Evolutionary conservation across 148 eudicot genomes (phyloP).

Genomic region (Amaranthus cruentus): DNA sequence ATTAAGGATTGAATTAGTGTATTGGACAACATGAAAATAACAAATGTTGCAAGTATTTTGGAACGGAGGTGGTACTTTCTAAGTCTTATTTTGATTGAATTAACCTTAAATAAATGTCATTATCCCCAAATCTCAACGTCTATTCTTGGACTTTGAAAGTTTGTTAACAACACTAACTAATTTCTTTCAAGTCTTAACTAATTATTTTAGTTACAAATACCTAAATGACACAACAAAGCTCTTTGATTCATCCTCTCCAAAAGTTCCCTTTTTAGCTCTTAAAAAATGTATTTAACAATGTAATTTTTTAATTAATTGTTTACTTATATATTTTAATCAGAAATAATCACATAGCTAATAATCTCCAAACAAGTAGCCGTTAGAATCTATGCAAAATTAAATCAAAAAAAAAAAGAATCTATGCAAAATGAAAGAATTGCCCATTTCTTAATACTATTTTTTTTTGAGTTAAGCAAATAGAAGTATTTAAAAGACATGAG

Average conservation of each 20-base stretch:
- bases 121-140: conserved; percentile 5
- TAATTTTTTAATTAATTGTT: conserved; percentile 11
- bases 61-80: too few species aligned
- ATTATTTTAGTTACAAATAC: background rate
- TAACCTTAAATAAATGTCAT: background rate
- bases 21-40: too few species aligned
- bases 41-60: too few species aligned
- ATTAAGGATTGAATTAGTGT: too few species aligned
- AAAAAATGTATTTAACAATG: conserved; percentile 1
- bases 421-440: background rate
- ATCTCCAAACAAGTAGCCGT: conserved; percentile 16
- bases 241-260: conserved; percentile 23
- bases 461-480: background rate
- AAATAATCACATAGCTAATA: background rate
- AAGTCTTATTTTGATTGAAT: background rate
- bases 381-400: background rate
- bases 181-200: background rate
- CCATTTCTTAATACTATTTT: conserved; percentile 8
- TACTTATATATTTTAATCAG: background rate
- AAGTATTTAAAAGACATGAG: background rate
- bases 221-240: conserved; percentile 9
- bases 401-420: background rate
- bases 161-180: background rate
- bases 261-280: background rate
- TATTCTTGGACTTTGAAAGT: background rate